These are phyloP conservation scores for Aspergillus neotritici DNA, from an alignment of 2,329 filamentous ascomycete species.

Conservation along the genomic window DNA sequence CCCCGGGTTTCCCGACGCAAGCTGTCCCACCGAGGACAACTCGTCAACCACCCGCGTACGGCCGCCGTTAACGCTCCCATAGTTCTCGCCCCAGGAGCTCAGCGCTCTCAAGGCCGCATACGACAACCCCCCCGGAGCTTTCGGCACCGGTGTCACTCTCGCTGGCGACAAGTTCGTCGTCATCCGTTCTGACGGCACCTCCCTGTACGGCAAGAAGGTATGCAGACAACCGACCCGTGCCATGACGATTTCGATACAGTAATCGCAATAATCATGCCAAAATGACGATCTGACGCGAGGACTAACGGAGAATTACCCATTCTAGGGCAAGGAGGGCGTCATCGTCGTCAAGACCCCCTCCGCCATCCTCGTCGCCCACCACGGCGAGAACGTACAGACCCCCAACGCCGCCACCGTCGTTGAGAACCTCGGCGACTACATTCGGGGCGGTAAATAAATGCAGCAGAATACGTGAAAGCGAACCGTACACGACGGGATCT, in stretches of 20 bases:
- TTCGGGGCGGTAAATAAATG: constrained; percentile 56
- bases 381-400: constrained; percentile 67
- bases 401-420: constrained; percentile 73
- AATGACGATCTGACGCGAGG: neutral
- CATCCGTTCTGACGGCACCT: constrained; percentile 68
- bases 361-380: constrained; percentile 83
- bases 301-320: constrained; percentile 7
- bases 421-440: constrained; percentile 80
- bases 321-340: constrained; percentile 75
- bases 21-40: neutral
- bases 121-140: constrained; percentile 45
- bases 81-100: constrained; percentile 53
- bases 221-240: constrained; percentile 18
- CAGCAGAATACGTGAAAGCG: constrained; percentile 18
- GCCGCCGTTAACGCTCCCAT: constrained; percentile 5
- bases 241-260: too few relatives aligned
- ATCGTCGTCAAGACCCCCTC: constrained; percentile 80
- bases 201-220: constrained; percentile 83
- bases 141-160: constrained; percentile 66
- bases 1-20: constrained; percentile 2
- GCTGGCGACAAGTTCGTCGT: constrained; percentile 72
- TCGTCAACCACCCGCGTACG: constrained; percentile 3
- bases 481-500: constrained; percentile 10
- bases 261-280: too few relatives aligned
- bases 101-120: constrained; percentile 47